These are phyloP conservation scores for Diutina siamensis DNA, from an alignment of 1,139 yeast species.

Conservation along the genomic window DNA sequence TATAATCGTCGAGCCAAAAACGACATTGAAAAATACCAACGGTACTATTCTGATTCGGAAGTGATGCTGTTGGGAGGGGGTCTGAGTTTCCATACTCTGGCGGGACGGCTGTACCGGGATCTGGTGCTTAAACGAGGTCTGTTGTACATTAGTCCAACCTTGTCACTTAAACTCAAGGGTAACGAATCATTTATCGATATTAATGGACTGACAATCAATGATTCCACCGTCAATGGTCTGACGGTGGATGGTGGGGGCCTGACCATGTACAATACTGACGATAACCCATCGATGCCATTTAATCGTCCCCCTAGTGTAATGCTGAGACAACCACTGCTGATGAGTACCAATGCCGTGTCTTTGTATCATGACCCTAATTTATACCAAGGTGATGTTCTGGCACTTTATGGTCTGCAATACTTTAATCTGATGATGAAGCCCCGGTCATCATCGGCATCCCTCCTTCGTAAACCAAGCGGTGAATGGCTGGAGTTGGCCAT, in stretches of 20 bases:
- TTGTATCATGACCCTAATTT: not conserved
- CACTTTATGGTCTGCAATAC: not conserved
- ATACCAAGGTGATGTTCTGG: conserved; percentile 2
- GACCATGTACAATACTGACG: not conserved
- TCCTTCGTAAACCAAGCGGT: not conserved
- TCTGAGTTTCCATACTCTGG: conserved; percentile 8
- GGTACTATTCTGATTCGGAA: conserved; percentile 11
- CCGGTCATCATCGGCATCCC: not conserved
- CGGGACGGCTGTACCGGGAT: conserved; percentile 17
- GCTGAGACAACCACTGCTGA: not conserved
- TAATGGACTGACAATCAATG: conserved; percentile 2
- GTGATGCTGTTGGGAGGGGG: conserved; percentile 18
- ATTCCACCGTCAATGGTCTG: not conserved
- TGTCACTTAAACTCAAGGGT: conserved; percentile 12
- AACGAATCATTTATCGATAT: not conserved
- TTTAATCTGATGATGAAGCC: not conserved
- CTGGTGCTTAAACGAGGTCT: conserved; percentile 14
- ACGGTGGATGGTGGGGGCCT: not conserved
- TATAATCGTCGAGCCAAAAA: conserved; percentile 21
- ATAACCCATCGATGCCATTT: no score
- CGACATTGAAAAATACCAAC: conserved; percentile 25
- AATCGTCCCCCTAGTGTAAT: not conserved
- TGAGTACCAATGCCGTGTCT: not conserved
- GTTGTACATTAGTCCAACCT: conserved; percentile 27
- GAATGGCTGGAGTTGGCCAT: not conserved